A percentile compares a stretch with the other conserved stretches of the same genome.
These are phyloP conservation scores for Silene latifolia DNA, from an alignment of 148 eudicot species.

Conservation along the genomic window DNA sequence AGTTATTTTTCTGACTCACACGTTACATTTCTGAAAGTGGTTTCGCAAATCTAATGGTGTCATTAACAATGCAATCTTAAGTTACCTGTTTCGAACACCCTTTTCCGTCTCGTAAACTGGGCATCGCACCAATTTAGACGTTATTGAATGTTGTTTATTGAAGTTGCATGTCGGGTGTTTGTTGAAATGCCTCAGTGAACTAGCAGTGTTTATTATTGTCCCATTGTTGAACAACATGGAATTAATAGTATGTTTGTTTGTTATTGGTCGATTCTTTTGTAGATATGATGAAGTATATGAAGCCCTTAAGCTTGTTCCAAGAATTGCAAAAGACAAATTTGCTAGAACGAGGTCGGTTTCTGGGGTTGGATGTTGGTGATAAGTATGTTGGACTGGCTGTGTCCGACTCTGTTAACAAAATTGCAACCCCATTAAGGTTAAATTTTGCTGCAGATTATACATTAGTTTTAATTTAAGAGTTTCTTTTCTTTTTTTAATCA, in stretches of 20 bases:
- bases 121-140: background rate
- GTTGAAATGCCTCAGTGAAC: slow-evolving; percentile 19
- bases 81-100: background rate
- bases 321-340: slow-evolving; percentile 48
- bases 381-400: slow-evolving; percentile 87
- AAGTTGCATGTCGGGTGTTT: slow-evolving; percentile 20
- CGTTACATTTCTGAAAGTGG: no score
- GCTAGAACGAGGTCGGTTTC: slow-evolving; percentile 48
- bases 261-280: slow-evolving; percentile 2
- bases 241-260: background rate
- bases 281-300: slow-evolving; percentile 59
- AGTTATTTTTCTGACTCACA: background rate
- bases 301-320: slow-evolving; percentile 63
- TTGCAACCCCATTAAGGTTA: slow-evolving; percentile 78
- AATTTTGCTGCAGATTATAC: background rate
- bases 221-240: no score
- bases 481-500: no score
- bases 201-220: background rate
- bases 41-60: background rate
- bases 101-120: background rate
- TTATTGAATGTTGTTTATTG: background rate
- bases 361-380: slow-evolving; percentile 92
- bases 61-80: background rate
- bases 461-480: background rate
- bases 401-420: slow-evolving; percentile 58